Evolutionary conservation across 1,284 basidiomycete genomes (phyloP).

Genomic region (Heterobasidion annosum): DNA sequence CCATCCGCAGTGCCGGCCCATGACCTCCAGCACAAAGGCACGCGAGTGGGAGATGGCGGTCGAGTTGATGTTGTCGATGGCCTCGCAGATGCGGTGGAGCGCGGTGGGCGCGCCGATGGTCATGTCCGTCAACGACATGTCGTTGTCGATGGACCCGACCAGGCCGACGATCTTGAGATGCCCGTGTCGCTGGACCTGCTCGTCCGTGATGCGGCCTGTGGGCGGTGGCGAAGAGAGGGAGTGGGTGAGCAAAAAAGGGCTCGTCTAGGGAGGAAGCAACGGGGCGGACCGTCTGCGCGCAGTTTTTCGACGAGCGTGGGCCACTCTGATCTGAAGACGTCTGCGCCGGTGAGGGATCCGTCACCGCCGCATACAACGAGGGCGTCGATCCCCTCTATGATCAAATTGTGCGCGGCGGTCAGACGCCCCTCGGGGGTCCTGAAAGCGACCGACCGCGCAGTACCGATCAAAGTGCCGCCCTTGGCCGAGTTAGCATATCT

Average conservation of each 20-base stretch:
- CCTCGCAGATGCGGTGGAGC: conserved; percentile 93
- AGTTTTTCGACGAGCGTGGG: conserved; percentile 73
- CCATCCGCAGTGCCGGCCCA: conserved; percentile 99
- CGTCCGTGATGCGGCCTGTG: conserved; percentile 65
- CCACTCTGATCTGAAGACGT: conserved; percentile 93
- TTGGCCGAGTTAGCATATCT: conserved; percentile 19
- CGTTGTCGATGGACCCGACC: conserved; percentile 98
- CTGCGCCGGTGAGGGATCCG: conserved; percentile 92
- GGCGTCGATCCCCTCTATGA: conserved; percentile 95
- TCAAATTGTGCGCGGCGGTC: conserved; percentile 83
- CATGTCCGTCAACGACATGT: conserved; percentile 96
- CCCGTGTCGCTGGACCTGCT: conserved; percentile 62
- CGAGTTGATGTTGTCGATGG: conserved; percentile 97
- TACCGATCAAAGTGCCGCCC: conserved; percentile 96
- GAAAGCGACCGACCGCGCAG: conserved; percentile 86
- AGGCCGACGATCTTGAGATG: conserved; percentile 96
- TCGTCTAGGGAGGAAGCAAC: background rate
- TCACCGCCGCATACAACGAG: conserved; percentile 97
- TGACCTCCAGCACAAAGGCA: conserved; percentile 98
- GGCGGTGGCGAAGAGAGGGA: background rate
- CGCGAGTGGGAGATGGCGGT: conserved; percentile 94
- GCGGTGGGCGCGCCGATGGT: conserved; percentile 97
- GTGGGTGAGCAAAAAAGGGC: background rate
- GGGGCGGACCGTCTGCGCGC: conserved; percentile 39
- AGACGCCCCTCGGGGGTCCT: conserved; percentile 82